Conservation (phyloP, 176 grass and related monocot species). For the Phoenix dactylifera region DNA sequence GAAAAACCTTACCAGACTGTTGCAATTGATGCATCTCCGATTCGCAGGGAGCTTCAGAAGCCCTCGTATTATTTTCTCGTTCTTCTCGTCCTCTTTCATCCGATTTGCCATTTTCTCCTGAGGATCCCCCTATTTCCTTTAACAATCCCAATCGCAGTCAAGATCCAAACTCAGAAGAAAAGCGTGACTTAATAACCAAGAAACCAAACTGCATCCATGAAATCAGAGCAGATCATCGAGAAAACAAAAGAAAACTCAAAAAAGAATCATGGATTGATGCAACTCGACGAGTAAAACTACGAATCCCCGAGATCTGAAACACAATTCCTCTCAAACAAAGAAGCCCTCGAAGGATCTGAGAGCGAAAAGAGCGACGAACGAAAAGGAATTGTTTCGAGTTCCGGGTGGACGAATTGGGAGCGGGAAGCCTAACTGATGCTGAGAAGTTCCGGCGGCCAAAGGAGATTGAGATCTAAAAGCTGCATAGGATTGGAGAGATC, state of each 20-base stretch:
- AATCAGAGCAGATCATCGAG: no score
- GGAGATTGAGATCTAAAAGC: no score
- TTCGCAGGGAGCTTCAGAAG: slow-evolving; percentile 46
- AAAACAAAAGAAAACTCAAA: no score
- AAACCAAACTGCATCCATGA: no score
- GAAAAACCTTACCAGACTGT: slow-evolving; percentile 31
- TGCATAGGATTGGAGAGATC: no score
- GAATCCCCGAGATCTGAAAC: background rate
- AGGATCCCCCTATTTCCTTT: background rate
- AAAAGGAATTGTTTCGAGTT: background rate
- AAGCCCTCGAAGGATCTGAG: background rate
- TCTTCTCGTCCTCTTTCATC: slow-evolving; percentile 55
- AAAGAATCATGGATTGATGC: no score
- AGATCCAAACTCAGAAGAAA: background rate
- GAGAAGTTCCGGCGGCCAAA: no score
- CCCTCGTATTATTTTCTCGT: slow-evolving; percentile 41
- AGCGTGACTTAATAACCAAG: no score
- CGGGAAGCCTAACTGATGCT: background rate
- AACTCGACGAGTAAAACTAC: no score
- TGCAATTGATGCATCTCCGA: slow-evolving; percentile 60
- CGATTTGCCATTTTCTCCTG: slow-evolving; percentile 32
- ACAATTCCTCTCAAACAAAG: background rate
- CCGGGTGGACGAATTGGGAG: background rate
- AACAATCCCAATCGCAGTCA: background rate
- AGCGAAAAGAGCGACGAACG: slow-evolving; percentile 5